A percentile compares a stretch with the other conserved stretches of the same genome.
Conservation (phyloP, 2,329 filamentous ascomycete genomes). For the Curvularia lunata region DNA sequence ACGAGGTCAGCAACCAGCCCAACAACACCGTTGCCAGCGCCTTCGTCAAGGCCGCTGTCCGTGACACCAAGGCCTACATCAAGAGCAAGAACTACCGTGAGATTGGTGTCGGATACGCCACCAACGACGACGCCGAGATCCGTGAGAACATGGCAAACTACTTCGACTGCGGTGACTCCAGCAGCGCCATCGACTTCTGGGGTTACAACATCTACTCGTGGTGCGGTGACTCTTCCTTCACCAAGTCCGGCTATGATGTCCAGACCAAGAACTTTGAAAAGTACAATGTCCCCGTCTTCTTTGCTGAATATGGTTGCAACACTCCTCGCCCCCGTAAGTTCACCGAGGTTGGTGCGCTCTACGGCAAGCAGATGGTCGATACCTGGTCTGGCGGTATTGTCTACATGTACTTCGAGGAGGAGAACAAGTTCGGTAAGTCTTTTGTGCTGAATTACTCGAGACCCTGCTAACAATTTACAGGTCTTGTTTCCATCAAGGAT, state of each 20-base stretch:
- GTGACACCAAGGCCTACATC: constrained; percentile 96
- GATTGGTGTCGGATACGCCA: constrained; percentile 93
- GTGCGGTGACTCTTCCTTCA: constrained; percentile 85
- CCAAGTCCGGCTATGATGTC: constrained; percentile 77
- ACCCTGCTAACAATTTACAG: constrained; percentile 41
- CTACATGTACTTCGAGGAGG: constrained; percentile 97
- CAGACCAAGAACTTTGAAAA: constrained; percentile 85
- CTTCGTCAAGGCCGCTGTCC: constrained; percentile 96
- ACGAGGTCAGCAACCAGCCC: constrained; percentile 89
- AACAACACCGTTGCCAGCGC: constrained; percentile 91
- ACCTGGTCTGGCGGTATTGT: constrained; percentile 97
- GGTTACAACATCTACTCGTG: constrained; percentile 99
- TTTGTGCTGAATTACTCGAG: neutral
- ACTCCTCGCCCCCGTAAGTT: constrained; percentile 74
- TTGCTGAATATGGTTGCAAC: constrained; percentile 99
- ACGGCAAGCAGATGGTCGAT: constrained; percentile 76
- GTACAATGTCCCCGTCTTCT: constrained; percentile 95
- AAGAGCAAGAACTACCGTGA: constrained; percentile 75
- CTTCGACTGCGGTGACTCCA: constrained; percentile 82
- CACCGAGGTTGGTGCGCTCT: constrained; percentile 83
- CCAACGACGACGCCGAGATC: constrained; percentile 87
- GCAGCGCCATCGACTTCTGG: constrained; percentile 88
- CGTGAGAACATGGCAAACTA: constrained; percentile 84
- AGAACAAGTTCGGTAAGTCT: constrained; percentile 79
- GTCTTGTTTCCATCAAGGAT: constrained; percentile 69